These are phyloP conservation scores for Sugiyamaella chiloensis DNA, from an alignment of 805 yeast genomes.

Conservation along the genomic window DNA sequence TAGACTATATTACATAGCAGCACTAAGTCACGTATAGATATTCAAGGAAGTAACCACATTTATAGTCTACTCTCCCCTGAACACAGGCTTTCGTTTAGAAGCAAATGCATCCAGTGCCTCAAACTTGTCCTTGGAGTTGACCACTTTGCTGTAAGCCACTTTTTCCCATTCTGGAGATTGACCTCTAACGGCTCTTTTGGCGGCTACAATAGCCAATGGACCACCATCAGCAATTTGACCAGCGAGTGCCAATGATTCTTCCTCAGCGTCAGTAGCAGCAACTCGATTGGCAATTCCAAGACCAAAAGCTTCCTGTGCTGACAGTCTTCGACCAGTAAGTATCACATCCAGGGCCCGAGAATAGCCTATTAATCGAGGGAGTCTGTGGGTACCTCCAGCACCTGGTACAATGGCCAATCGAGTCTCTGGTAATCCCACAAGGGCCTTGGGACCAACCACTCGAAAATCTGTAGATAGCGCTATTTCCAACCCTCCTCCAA, in stretches of 20 bases:
- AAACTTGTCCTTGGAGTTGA: constrained; percentile 33
- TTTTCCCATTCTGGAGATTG: constrained; percentile 27
- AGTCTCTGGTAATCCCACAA: constrained; percentile 44
- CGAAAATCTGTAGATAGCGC: constrained; percentile 42
- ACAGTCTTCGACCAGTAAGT: constrained; percentile 39
- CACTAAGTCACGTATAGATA: too few relatives aligned
- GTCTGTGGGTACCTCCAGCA: constrained; percentile 46
- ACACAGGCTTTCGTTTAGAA: constrained; percentile 36
- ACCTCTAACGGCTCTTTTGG: constrained; percentile 31
- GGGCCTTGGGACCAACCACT: constrained; percentile 35
- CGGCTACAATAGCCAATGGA: constrained; percentile 30
- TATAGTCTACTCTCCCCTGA: constrained; percentile 24
- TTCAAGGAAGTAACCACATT: too few relatives aligned
- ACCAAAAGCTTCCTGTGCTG: constrained; percentile 36
- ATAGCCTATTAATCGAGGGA: constrained; percentile 40
- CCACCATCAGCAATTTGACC: constrained; percentile 30
- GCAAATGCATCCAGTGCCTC: constrained; percentile 41
- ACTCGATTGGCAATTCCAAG: constrained; percentile 37
- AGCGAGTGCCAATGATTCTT: constrained; percentile 28
- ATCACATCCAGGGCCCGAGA: constrained; percentile 40
- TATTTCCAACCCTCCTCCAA: constrained; percentile 46
- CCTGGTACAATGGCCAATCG: constrained; percentile 47
- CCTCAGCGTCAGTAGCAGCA: constrained; percentile 22
- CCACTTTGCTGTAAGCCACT: constrained; percentile 26
- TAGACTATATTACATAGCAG: too few relatives aligned